A percentile compares a stretch with the other conserved stretches of the same genome.
These are phyloP conservation scores for Erythrophleum ivorense DNA, from an alignment of 331 rosid species.

Conservation along the genomic window DNA sequence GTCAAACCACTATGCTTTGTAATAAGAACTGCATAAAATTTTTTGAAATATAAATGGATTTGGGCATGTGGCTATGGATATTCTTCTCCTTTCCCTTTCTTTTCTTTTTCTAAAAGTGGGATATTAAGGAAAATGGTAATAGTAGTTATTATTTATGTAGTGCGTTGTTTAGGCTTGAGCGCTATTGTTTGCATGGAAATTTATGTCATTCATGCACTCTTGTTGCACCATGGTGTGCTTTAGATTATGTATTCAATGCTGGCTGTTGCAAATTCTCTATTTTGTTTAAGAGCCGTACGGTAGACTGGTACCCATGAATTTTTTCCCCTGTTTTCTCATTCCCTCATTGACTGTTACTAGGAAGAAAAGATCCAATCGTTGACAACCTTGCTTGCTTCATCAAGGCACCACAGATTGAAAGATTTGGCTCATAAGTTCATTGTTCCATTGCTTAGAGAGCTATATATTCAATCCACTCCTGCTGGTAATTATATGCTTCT, in stretches of 20 bases:
- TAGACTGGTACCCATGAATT: neutral
- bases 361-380: constrained; percentile 48
- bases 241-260: constrained; percentile 7
- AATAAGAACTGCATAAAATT: neutral
- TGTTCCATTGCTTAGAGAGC: constrained; percentile 69
- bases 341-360: constrained; percentile 47
- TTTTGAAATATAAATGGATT: neutral
- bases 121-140: neutral
- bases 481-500: constrained; percentile 53
- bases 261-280: neutral
- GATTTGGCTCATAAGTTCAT: constrained; percentile 57
- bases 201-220: constrained; percentile 10
- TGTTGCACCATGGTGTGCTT: neutral
- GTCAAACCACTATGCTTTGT: neutral
- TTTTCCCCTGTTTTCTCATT: constrained; percentile 25
- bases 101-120: no score
- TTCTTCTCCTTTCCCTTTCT: neutral
- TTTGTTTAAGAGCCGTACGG: constrained; percentile 5
- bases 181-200: neutral
- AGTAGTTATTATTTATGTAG: neutral
- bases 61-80: neutral
- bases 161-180: neutral
- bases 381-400: constrained; percentile 55
- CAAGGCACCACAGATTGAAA: constrained; percentile 67
- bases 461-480: constrained; percentile 50